Percentiles rank a stretch among this genome's conserved stretches.
Conservation (phyloP, 306 rosid genomes). For the Vicia sativa region DNA sequence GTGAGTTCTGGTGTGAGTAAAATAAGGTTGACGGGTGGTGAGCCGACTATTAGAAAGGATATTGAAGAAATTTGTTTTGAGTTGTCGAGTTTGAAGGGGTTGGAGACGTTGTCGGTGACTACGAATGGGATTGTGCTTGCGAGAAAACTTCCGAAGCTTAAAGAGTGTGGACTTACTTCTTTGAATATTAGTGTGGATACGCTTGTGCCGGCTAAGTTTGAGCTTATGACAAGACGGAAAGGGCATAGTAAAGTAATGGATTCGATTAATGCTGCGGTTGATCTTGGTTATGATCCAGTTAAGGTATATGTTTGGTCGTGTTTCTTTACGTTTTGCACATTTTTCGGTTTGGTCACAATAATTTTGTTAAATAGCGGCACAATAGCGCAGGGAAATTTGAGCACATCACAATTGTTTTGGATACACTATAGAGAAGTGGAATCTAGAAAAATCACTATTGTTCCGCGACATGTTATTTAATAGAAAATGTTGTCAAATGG, state of each 20-base stretch:
- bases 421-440: background rate
- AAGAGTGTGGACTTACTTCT: conserved; percentile 78
- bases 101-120: conserved; percentile 73
- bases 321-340: conserved; percentile 1
- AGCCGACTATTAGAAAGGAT: conserved; percentile 91
- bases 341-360: conserved; percentile 8
- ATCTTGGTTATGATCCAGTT: conserved; percentile 84
- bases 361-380: background rate
- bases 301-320: conserved; percentile 54
- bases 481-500: background rate
- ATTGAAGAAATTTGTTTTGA: conserved; percentile 78
- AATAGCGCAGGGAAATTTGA: background rate
- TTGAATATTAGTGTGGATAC: conserved; percentile 89
- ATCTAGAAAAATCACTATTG: background rate
- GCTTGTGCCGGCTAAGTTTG: conserved; percentile 84
- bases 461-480: background rate
- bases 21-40: conserved; percentile 92
- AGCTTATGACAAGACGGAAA: conserved; percentile 88
- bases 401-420: background rate
- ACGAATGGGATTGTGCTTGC: conserved; percentile 78
- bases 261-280: conserved; percentile 74
- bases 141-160: conserved; percentile 74
- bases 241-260: conserved; percentile 83
- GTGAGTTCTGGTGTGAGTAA: conserved; percentile 79
- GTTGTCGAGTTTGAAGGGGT: conserved; percentile 73